A percentile compares a stretch with the other conserved stretches of the same genome.
phyloP scores from a whole-genome alignment of 2,329 filamentous ascomycete genomes.

The Nakataea oryzae region DNA sequence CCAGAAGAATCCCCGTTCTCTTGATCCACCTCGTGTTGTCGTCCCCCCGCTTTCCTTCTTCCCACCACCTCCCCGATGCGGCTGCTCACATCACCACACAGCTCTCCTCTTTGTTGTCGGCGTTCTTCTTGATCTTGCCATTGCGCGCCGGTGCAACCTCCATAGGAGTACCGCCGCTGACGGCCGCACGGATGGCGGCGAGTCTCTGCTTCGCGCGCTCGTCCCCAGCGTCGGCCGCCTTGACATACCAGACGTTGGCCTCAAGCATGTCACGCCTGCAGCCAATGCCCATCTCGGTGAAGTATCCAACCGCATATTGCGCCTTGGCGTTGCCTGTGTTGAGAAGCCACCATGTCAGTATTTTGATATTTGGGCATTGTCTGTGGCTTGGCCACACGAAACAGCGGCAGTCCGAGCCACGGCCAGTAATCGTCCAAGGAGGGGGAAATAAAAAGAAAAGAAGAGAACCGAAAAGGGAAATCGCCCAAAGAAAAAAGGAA shows the following conservation, averaged over 20 bases:
- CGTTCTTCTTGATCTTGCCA: conserved; percentile 39
- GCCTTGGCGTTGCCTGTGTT: conserved; percentile 55
- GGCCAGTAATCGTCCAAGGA: too few relatives aligned
- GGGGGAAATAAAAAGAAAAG: background rate
- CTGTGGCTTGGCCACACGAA: background rate
- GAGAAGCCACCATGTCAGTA: conserved; percentile 10
- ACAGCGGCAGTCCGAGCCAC: background rate
- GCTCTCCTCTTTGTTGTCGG: conserved; percentile 35
- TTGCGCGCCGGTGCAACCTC: conserved; percentile 41
- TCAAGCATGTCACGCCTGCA: conserved; percentile 90
- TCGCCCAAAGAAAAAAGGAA: background rate
- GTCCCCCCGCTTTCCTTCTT: background rate
- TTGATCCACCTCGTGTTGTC: background rate
- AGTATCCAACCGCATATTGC: conserved; percentile 93
- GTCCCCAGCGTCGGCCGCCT: conserved; percentile 84
- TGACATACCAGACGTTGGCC: conserved; percentile 97
- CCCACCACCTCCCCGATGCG: background rate
- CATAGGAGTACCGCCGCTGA: conserved; percentile 49
- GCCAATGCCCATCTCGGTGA: conserved; percentile 97
- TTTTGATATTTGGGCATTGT: background rate
- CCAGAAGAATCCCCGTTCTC: background rate
- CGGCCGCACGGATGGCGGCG: conserved; percentile 75
- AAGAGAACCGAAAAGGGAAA: background rate
- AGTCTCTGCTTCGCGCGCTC: conserved; percentile 81
- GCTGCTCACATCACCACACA: conserved; percentile 45